Evolutionary conservation across 805 yeast species (phyloP).

Genomic region (Metschnikowia reukaufii): DNA sequence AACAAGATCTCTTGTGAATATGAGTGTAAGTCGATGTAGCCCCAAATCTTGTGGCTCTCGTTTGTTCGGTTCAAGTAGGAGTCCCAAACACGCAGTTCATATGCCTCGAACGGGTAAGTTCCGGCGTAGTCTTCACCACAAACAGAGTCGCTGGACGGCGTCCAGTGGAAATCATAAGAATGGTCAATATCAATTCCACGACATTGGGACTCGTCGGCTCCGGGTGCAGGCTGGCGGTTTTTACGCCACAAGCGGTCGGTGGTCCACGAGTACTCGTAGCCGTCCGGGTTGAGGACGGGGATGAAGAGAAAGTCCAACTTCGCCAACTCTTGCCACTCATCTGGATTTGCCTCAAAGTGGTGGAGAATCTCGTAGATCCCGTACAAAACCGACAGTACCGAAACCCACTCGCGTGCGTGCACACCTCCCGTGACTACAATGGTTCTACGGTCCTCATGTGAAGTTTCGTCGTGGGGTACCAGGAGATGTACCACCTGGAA

Average conservation of each 20-base stretch:
- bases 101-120: conserved; percentile 60
- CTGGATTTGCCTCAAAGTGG: conserved; percentile 31
- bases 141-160: conserved; percentile 58
- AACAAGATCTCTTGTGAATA: conserved; percentile 80
- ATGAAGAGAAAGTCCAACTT: conserved; percentile 70
- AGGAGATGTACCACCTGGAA: conserved; percentile 66
- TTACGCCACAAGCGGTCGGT: conserved; percentile 84
- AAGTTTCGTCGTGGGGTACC: conserved; percentile 38
- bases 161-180: conserved; percentile 76
- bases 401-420: conserved; percentile 91
- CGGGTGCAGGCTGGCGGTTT: conserved; percentile 59
- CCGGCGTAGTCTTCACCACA: conserved; percentile 88
- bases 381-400: conserved; percentile 68
- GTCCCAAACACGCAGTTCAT: conserved; percentile 41
- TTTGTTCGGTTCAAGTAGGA: conserved; percentile 44
- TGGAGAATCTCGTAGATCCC: conserved; percentile 40
- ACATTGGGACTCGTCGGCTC: conserved; percentile 53
- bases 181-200: conserved; percentile 86
- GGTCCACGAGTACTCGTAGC: conserved; percentile 81
- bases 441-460: conserved; percentile 50
- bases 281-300: conserved; percentile 90
- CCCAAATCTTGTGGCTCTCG: conserved; percentile 60
- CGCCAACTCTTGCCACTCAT: conserved; percentile 48
- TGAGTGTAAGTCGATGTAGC: conserved; percentile 81
- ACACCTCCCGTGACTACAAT: conserved; percentile 80